A percentile compares a stretch with the other conserved stretches of the same genome.
Evolutionary conservation across 441 rosid genomes (phyloP).

Genomic region (Jatropha multifida): DNA sequence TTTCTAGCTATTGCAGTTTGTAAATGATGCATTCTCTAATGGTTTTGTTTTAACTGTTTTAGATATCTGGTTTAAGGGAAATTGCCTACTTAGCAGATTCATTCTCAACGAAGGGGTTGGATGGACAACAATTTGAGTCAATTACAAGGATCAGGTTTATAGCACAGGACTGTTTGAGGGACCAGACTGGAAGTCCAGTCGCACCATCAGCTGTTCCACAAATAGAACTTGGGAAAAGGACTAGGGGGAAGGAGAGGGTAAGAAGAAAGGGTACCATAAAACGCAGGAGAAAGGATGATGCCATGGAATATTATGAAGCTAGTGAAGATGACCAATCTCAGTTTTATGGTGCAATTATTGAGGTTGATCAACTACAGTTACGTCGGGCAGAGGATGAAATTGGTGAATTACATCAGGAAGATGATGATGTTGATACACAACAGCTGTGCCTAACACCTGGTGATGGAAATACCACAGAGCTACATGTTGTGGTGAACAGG

Average conservation of each 20-base stretch:
- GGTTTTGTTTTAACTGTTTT: conserved; percentile 19
- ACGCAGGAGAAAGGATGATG: conserved; percentile 67
- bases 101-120: conserved; percentile 71
- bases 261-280: conserved; percentile 76
- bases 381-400: conserved; percentile 45
- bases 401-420: conserved; percentile 40
- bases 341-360: conserved; percentile 45
- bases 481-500: conserved; percentile 43
- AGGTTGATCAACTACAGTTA: conserved; percentile 36
- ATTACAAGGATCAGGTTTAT: conserved; percentile 72
- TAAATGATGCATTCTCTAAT: conserved; percentile 12
- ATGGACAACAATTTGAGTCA: conserved; percentile 67
- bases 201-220: conserved; percentile 35
- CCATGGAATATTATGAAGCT: conserved; percentile 60
- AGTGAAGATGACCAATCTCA: conserved; percentile 75
- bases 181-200: conserved; percentile 67
- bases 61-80: conserved; percentile 86
- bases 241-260: conserved; percentile 82
- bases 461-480: conserved; percentile 30
- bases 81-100: conserved; percentile 82
- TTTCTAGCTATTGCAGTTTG: conserved; percentile 10
- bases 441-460: conserved; percentile 37
- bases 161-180: conserved; percentile 90
- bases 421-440: conserved; percentile 35
- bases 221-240: conserved; percentile 70